Evolutionary conservation across 148 eudicot genomes (phyloP).

Genomic region (Amaranthus palmeri): DNA sequence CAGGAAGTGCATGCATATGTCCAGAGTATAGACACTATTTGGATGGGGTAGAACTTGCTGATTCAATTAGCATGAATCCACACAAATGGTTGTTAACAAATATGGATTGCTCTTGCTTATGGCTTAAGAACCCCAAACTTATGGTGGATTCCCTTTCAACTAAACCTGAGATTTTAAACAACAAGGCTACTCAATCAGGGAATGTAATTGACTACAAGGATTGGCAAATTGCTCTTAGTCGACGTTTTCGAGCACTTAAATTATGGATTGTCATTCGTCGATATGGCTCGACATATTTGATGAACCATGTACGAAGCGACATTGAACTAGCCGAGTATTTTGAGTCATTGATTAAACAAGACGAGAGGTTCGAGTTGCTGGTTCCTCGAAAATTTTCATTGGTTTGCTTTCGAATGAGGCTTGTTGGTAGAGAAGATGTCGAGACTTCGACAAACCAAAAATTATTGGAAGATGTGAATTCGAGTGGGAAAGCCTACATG

Average conservation of each 20-base stretch:
- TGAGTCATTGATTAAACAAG: constrained; percentile 26
- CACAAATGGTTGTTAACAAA: constrained; percentile 53
- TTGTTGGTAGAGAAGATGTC: background rate
- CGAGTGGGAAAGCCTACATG: constrained; percentile 41
- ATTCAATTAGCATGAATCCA: constrained; percentile 40
- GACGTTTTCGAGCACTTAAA: constrained; percentile 40
- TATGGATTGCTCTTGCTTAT: constrained; percentile 44
- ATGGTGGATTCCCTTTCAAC: constrained; percentile 35
- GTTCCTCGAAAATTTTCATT: constrained; percentile 35
- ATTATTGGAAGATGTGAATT: constrained; percentile 38
- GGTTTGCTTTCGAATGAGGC: constrained; percentile 39
- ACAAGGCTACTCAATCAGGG: constrained; percentile 24
- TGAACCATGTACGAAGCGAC: constrained; percentile 37
- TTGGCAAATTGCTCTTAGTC: constrained; percentile 44
- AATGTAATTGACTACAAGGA: constrained; percentile 49
- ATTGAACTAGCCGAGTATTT: constrained; percentile 35
- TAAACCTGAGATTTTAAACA: constrained; percentile 35
- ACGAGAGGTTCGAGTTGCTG: constrained; percentile 34
- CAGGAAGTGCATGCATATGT: constrained; percentile 44
- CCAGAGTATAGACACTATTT: constrained; percentile 45
- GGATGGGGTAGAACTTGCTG: constrained; percentile 39
- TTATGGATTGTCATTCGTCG: constrained; percentile 40
- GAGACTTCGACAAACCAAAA: constrained; percentile 24
- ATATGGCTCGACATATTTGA: constrained; percentile 35
- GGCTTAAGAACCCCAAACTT: constrained; percentile 31